phyloP scores from a whole-genome alignment of 441 rosid species.

The Euphorbia schlechtendalii region DNA sequence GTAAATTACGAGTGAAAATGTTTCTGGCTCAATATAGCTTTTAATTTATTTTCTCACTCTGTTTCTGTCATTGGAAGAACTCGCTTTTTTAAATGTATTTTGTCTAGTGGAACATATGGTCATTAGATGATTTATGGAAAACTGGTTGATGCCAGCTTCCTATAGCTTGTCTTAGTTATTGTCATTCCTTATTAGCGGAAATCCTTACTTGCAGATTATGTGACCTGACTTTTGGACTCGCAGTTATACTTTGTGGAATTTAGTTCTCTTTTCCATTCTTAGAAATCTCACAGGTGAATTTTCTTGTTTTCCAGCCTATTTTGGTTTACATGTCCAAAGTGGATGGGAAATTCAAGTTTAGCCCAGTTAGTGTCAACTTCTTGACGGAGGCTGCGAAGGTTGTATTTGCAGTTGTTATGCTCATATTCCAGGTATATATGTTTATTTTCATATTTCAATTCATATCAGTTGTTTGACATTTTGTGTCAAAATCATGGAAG shows the following conservation, averaged over 20 bases:
- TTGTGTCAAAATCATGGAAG: not conserved
- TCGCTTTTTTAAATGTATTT: too few relatives aligned
- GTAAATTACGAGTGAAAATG: not conserved
- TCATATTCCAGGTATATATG: slow-evolving; percentile 57
- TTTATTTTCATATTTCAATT: not conserved
- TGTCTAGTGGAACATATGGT: too few relatives aligned
- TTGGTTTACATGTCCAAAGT: slow-evolving; percentile 93
- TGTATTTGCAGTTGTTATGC: slow-evolving; percentile 78
- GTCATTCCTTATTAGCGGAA: not conserved
- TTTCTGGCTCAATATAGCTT: too few relatives aligned
- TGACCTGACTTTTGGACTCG: not conserved
- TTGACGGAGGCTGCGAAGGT: slow-evolving; percentile 76
- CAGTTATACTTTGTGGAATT: not conserved
- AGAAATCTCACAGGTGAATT: slow-evolving; percentile 11
- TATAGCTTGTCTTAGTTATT: not conserved
- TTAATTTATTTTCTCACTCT: not conserved
- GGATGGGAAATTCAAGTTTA: slow-evolving; percentile 77
- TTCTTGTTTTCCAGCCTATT: slow-evolving; percentile 55
- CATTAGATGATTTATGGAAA: too few relatives aligned
- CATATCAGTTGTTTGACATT: slow-evolving; percentile 1
- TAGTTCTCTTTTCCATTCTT: not conserved
- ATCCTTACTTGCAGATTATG: slow-evolving; percentile 2
- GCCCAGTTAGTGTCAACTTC: slow-evolving; percentile 88
- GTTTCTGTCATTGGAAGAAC: too few relatives aligned
- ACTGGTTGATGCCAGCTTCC: not conserved